Evolutionary conservation across 768 basidiomycete genomes (phyloP).

Genomic region (Termitomyces sp.): DNA sequence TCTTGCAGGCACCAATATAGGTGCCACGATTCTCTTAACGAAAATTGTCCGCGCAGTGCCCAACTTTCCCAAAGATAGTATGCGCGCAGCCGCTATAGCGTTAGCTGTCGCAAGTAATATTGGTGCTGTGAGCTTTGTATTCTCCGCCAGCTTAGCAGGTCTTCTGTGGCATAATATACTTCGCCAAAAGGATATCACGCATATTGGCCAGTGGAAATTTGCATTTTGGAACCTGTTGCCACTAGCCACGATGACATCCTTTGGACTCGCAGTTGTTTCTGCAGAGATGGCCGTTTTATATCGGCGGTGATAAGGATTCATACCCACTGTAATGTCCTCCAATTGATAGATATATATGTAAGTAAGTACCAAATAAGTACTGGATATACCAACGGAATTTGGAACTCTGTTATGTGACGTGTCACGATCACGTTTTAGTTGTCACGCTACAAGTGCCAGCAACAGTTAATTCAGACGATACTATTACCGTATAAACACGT

Average conservation of each 20-base stretch:
- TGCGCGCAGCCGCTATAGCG: conserved; percentile 58
- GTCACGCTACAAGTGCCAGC: neutral
- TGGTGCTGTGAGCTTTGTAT: conserved; percentile 90
- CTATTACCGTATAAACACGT: too few species aligned
- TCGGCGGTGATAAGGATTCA: neutral
- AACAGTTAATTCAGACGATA: too few species aligned
- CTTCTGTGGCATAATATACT: conserved; percentile 81
- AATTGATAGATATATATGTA: neutral
- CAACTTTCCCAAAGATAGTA: conserved; percentile 26
- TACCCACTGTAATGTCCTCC: neutral
- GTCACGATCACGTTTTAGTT: neutral
- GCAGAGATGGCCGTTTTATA: conserved; percentile 69
- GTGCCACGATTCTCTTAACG: conserved; percentile 65
- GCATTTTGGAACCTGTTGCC: conserved; percentile 70
- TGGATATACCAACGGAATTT: neutral
- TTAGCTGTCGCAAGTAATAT: conserved; percentile 88
- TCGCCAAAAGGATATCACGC: conserved; percentile 58
- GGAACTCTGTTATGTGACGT: neutral
- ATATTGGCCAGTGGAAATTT: conserved; percentile 57
- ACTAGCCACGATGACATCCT: conserved; percentile 56
- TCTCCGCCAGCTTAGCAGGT: conserved; percentile 88
- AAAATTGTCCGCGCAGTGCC: conserved; percentile 62
- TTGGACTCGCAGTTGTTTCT: conserved; percentile 65
- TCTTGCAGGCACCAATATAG: conserved; percentile 21
- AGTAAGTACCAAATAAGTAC: too few species aligned